Percentiles rank a stretch among this genome's conserved stretches.
phyloP scores from a whole-genome alignment of 495 filamentous ascomycete genomes.

The Staphylotrichum longicolle region DNA sequence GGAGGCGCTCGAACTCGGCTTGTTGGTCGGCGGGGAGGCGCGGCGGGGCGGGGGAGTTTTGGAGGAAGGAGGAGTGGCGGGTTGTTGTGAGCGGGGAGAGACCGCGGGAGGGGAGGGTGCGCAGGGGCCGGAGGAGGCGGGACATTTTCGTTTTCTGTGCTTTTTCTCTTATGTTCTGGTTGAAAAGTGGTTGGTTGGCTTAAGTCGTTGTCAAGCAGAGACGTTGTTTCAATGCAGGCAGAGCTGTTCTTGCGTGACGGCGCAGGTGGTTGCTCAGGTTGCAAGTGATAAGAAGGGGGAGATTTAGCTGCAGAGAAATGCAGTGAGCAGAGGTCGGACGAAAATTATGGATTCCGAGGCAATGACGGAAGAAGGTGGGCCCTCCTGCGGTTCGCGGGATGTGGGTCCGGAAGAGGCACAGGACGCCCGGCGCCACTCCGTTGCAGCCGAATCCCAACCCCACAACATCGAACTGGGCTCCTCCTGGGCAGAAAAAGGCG shows the following conservation, averaged over 20 bases:
- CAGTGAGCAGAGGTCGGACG: neutral
- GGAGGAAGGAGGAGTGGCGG: slow-evolving; percentile 37
- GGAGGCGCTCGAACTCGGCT: slow-evolving; percentile 87
- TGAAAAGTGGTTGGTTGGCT: neutral
- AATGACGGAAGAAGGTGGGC: slow-evolving; percentile 5
- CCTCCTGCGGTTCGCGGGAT: neutral
- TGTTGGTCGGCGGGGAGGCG: slow-evolving; percentile 85
- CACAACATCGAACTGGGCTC: too few relatives aligned
- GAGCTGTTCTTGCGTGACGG: too few relatives aligned
- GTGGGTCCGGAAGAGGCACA: too few relatives aligned
- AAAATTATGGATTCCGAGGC: slow-evolving; percentile 1
- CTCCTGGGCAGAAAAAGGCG: too few relatives aligned
- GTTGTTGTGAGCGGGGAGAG: neutral
- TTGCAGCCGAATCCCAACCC: too few relatives aligned
- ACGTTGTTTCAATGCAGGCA: too few relatives aligned
- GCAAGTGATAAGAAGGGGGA: neutral
- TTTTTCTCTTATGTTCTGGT: neutral
- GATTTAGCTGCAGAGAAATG: neutral
- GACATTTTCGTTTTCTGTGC: slow-evolving; percentile 20
- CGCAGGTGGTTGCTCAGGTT: neutral
- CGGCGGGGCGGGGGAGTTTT: slow-evolving; percentile 66
- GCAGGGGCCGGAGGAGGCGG: slow-evolving; percentile 19
- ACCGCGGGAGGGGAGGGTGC: neutral
- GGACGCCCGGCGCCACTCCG: too few relatives aligned
- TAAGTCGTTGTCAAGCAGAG: too few relatives aligned